phyloP scores from a whole-genome alignment of 306 rosid species.

The Hippophae rhamnoides region DNA sequence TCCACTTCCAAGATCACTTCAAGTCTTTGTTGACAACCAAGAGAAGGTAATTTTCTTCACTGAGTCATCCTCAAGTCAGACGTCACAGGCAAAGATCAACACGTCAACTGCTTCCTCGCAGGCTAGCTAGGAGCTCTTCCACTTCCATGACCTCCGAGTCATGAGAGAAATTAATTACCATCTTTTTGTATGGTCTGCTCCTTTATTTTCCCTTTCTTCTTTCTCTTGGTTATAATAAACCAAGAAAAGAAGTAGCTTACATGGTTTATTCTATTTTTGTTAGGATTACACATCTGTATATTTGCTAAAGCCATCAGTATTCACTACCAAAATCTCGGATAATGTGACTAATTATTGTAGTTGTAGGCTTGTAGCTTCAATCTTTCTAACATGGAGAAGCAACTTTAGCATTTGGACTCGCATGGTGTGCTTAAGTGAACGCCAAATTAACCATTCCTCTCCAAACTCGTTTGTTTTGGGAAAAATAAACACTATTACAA shows the following conservation, averaged over 20 bases:
- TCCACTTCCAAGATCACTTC: constrained; percentile 53
- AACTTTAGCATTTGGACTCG: too few relatives aligned
- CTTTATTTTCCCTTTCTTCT: neutral
- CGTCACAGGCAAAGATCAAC: constrained; percentile 33
- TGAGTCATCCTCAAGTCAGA: constrained; percentile 45
- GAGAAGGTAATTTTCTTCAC: constrained; percentile 52
- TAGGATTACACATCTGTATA: neutral
- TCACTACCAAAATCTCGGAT: too few relatives aligned
- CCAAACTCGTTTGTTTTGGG: too few relatives aligned
- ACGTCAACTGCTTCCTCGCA: constrained; percentile 32
- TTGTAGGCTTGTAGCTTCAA: too few relatives aligned
- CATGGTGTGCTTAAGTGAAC: too few relatives aligned
- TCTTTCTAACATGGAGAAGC: too few relatives aligned
- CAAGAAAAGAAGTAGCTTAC: too few relatives aligned
- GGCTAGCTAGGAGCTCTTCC: constrained; percentile 20
- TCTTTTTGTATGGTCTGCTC: neutral
- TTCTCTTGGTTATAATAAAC: too few relatives aligned
- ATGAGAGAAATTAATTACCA: constrained; percentile 8
- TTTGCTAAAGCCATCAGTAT: too few relatives aligned
- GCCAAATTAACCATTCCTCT: too few relatives aligned
- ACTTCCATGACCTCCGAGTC: constrained; percentile 23
- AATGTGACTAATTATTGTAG: too few relatives aligned
- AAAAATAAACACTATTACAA: too few relatives aligned
- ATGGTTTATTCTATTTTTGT: neutral
- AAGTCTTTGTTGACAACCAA: constrained; percentile 36